A percentile compares a stretch with the other conserved stretches of the same genome.
These are phyloP conservation scores for Arthrinium phaeospermum DNA, from an alignment of 2,329 filamentous ascomycete species.

Conservation along the genomic window DNA sequence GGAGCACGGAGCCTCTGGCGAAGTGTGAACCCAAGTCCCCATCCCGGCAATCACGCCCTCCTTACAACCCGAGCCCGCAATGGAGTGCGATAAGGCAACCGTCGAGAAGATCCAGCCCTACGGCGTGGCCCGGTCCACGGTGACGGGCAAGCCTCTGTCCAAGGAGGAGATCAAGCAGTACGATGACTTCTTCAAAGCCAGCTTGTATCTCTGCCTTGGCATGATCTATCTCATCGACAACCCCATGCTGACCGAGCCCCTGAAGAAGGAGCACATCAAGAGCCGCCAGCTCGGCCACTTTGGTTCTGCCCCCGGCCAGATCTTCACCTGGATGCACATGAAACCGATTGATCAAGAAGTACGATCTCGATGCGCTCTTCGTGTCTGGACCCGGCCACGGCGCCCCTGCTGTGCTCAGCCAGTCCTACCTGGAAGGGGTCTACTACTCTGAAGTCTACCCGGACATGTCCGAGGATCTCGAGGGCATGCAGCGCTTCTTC, in stretches of 20 bases:
- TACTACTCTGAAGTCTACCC: slow-evolving; percentile 83
- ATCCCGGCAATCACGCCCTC: neutral
- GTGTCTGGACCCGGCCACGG: slow-evolving; percentile 80
- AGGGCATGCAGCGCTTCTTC: slow-evolving; percentile 78
- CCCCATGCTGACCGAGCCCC: slow-evolving; percentile 71
- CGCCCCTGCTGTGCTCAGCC: slow-evolving; percentile 76
- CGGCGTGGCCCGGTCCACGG: slow-evolving; percentile 68
- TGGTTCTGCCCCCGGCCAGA: slow-evolving; percentile 80
- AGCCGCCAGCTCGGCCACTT: slow-evolving; percentile 77
- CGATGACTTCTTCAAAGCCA: slow-evolving; percentile 76
- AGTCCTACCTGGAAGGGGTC: slow-evolving; percentile 78
- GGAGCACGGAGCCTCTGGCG: neutral
- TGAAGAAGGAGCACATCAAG: slow-evolving; percentile 75
- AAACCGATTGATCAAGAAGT: slow-evolving; percentile 85
- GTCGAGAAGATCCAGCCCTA: slow-evolving; percentile 67
- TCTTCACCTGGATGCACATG: slow-evolving; percentile 83
- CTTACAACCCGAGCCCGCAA: neutral
- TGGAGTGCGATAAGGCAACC: slow-evolving; percentile 38
- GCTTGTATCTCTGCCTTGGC: slow-evolving; percentile 75
- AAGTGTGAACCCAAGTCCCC: neutral
- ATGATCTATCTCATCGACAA: slow-evolving; percentile 83
- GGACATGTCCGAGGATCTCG: slow-evolving; percentile 70
- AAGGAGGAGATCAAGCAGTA: slow-evolving; percentile 71
- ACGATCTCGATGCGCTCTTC: slow-evolving; percentile 74
- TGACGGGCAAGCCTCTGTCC: slow-evolving; percentile 66